Evolutionary conservation across 257 asterid species (phyloP).

Genomic region (Petunia secreta): DNA sequence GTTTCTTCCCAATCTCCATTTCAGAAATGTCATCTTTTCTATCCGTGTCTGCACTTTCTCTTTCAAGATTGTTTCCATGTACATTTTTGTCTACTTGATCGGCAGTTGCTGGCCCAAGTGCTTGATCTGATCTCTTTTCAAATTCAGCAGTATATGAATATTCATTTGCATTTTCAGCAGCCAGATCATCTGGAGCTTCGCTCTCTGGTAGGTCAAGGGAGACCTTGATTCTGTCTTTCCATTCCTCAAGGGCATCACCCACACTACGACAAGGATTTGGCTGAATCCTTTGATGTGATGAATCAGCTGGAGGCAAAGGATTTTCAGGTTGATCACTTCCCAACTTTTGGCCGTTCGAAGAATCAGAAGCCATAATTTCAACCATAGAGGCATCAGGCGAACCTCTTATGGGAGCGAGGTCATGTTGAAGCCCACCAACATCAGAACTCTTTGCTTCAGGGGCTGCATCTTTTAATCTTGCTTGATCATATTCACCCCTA

Average conservation of each 20-base stretch:
- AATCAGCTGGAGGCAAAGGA: slow-evolving; percentile 49
- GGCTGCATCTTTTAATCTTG: slow-evolving; percentile 50
- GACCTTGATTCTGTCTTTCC: slow-evolving; percentile 95
- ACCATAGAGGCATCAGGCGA: slow-evolving; percentile 57
- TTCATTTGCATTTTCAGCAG: slow-evolving; percentile 75
- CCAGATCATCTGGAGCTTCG: slow-evolving; percentile 49
- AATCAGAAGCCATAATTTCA: slow-evolving; percentile 58
- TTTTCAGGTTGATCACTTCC: slow-evolving; percentile 48
- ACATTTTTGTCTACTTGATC: slow-evolving; percentile 71
- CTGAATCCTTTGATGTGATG: slow-evolving; percentile 53
- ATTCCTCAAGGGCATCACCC: slow-evolving; percentile 91
- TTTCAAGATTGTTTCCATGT: slow-evolving; percentile 56
- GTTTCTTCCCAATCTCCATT: slow-evolving; percentile 51
- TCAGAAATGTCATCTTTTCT: slow-evolving; percentile 47
- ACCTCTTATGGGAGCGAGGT: slow-evolving; percentile 64
- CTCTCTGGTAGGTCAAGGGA: slow-evolving; percentile 68
- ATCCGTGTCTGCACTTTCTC: slow-evolving; percentile 42
- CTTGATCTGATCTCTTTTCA: slow-evolving; percentile 86
- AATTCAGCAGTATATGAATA: slow-evolving; percentile 87
- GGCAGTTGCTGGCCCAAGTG: slow-evolving; percentile 92
- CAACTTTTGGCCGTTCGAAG: slow-evolving; percentile 47
- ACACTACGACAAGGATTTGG: slow-evolving; percentile 87
- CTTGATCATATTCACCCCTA: slow-evolving; percentile 40
- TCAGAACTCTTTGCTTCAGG: slow-evolving; percentile 54
- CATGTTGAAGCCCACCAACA: slow-evolving; percentile 46